Conservation (phyloP, 495 filamentous ascomycete genomes). For the Penicillium diatomitis region DNA sequence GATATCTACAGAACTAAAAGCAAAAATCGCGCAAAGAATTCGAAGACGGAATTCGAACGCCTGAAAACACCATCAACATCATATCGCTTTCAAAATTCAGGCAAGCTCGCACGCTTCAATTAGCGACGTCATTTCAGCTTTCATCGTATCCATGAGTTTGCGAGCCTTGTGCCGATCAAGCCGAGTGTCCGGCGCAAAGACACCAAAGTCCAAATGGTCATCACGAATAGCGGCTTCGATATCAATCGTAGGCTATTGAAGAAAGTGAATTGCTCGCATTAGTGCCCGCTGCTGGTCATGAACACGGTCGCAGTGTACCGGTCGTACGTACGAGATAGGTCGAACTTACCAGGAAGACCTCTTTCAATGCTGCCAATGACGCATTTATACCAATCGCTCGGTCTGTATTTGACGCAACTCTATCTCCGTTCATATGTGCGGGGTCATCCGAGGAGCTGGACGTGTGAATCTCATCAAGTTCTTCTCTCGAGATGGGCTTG, state of each 20-base stretch:
- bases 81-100: too few relatives aligned
- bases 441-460: neutral
- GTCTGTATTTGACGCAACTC: constrained; percentile 2
- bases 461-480: constrained; percentile 1
- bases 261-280: constrained; percentile 8
- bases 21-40: too few relatives aligned
- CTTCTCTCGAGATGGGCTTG: constrained; percentile 6
- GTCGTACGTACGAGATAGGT: neutral
- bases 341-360: constrained; percentile 15
- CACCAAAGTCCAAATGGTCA: constrained; percentile 23
- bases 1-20: neutral
- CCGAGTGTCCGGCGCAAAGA: constrained; percentile 20
- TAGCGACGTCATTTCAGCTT: constrained; percentile 12
- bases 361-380: constrained; percentile 7
- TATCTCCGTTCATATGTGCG: constrained; percentile 7
- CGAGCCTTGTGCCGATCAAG: constrained; percentile 13
- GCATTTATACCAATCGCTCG: neutral
- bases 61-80: too few relatives aligned
- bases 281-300: constrained; percentile 3
- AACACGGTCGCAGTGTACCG: neutral
- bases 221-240: constrained; percentile 26
- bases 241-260: constrained; percentile 26
- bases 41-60: too few relatives aligned
- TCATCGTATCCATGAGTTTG: constrained; percentile 14
- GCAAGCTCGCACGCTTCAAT: neutral